Evolutionary conservation across 352 stramenopile species (phyloP), one percentile per base, ranked within the genome.

Genomic region (Pythium phragmiticola): DNA sequence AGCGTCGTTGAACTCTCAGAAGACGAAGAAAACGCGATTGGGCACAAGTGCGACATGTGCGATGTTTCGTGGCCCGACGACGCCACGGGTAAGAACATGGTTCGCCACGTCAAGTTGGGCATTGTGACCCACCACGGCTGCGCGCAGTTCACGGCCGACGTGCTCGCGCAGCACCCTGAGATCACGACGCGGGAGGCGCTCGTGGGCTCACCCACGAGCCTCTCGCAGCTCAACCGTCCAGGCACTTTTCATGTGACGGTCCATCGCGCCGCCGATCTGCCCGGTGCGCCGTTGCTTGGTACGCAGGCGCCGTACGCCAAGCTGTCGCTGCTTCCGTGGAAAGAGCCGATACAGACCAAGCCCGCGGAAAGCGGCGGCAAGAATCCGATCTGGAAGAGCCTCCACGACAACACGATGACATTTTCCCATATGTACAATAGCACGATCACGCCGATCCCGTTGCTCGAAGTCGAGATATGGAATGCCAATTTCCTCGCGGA

Each of bases 391-490:
- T 95, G 84, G 84, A 82, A 77, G 41, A 79, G 58, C 56, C 73
- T 74, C 45, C 82, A 94, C 57, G 82, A 91, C 59, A 94, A 93
- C 53, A 74, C 68, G 59, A 88, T 94, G 80, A 80, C 89, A 23
- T 89, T 95, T 46, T 82, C 86, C 34, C 87, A 95, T 73, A 92
- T 93, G 79, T 95, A 93, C 75, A 95, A 93, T 72, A 93, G 84
- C 65, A 86, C 76, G 13, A 94, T 93, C 71, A 95, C 86, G 3
- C 87, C 87, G 4, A 91, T 94, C 30, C 87, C 87, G 33, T 62
- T 93, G 19, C 68, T 95, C 1, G 84, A 94, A 62, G 80, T 95
- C 33, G 84, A 95, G 61, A 80, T 95, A 36, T 95, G 87, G 73
- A 95, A 90, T 53, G 84, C 82, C 50, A 93, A 89, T 61, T 95